phyloP scores from a whole-genome alignment of 768 basidiomycete genomes.

The Leucogyrophana mollusca region DNA sequence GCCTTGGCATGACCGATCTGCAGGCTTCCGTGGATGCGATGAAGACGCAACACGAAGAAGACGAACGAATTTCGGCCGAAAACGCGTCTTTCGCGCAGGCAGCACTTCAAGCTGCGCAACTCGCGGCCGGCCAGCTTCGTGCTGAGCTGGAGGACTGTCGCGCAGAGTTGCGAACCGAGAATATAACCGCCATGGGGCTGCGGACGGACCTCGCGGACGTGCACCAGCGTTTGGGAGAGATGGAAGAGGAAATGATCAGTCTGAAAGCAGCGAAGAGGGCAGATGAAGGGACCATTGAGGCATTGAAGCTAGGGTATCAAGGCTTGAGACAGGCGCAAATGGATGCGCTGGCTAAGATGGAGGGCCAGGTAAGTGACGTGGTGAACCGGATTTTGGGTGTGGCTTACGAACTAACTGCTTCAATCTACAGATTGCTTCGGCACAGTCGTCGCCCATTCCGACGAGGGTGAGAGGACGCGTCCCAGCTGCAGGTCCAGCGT shows the following conservation, averaged over 20 bases:
- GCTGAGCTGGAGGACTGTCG: slow-evolving; percentile 5
- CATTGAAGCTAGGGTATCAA: slow-evolving; percentile 30
- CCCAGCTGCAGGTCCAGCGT: too few species aligned
- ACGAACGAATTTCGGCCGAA: neutral
- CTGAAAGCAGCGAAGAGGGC: slow-evolving; percentile 30
- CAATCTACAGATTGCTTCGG: slow-evolving; percentile 22
- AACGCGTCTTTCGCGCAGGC: neutral
- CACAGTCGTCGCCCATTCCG: slow-evolving; percentile 27
- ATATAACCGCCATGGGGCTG: slow-evolving; percentile 1
- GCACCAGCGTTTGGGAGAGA: slow-evolving; percentile 19
- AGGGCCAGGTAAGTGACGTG: slow-evolving; percentile 34
- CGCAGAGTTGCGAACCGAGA: slow-evolving; percentile 3
- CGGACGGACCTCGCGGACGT: slow-evolving; percentile 2
- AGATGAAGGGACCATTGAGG: slow-evolving; percentile 35
- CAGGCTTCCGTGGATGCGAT: slow-evolving; percentile 6
- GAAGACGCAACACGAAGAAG: slow-evolving; percentile 7
- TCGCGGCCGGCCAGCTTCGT: too few species aligned
- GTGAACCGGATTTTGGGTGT: neutral
- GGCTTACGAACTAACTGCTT: slow-evolving; percentile 1
- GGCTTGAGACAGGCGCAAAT: slow-evolving; percentile 32
- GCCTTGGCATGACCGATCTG: too few species aligned
- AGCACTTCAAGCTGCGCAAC: neutral
- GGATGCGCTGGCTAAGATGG: slow-evolving; percentile 33
- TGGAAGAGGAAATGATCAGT: slow-evolving; percentile 32
- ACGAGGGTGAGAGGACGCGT: too few species aligned